Evolutionary conservation across 2,329 filamentous ascomycete genomes (phyloP), one percentile per base, ranked within the genome.

Genomic region (Verticillium dahliae): DNA sequence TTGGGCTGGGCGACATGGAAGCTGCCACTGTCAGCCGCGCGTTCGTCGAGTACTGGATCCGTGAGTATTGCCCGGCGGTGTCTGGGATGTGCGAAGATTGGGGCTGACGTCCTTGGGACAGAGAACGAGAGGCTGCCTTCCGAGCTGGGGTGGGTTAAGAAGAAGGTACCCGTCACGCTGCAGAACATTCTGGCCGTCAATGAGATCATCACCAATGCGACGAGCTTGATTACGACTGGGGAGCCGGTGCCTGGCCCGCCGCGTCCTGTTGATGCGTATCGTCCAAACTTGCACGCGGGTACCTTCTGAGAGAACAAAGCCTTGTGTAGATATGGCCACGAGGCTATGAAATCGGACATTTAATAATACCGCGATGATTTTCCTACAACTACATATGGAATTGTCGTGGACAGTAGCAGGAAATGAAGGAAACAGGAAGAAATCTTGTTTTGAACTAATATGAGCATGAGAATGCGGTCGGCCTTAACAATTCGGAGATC

Each of bases 1-100:
- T 83, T 15, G 76, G 74, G 0, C 79, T 85, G 57, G 82, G 82
- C 1, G 75, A 82, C 65, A 68, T 75, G 4, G 62, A 69, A 0
- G 57, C 69, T 1, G 75, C 70, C 0, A 79, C 73, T 0, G 81
- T 80, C 2, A 69, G 75, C 6, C 70, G 74, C 60, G 66, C 65
- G 0, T 61, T 76, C 6, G 73, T 82, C 0, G 74, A 78, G 56
- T 83, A 76, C 56, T 79, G 80, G 61, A 80, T 82, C 61, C 69
- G 78, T 80, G 66, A 66, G 75, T 68, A 10, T 59, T 14, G n/a
- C 2, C 10, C 5, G 1, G 13, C 4, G 1, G 3, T 27, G 1
- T 34, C 1, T 1, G 2, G 2, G 35, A 56, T n/a, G 14, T 27
- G 27, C 27, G 4, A 27, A 14, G 9, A 3, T 7, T 2, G 13